Evolutionary conservation across 331 rosid genomes (phyloP).

Genomic region (Saraca asoca): DNA sequence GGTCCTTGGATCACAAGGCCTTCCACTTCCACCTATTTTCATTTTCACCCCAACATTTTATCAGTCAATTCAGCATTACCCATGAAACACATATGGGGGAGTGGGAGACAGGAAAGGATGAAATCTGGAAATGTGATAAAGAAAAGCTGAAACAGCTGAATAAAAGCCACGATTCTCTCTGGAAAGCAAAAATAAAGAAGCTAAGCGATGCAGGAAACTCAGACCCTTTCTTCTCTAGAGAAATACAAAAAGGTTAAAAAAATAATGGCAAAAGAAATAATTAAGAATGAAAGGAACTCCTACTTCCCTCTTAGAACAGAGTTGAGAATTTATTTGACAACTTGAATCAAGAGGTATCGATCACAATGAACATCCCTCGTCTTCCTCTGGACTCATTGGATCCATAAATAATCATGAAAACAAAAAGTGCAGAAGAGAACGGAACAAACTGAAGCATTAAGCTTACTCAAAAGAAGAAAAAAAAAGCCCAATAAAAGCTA

Average conservation of each 20-base stretch:
- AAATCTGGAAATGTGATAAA: constrained; percentile 14
- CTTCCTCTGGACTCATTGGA: background rate
- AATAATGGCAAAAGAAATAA: constrained; percentile 4
- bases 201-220: constrained; percentile 36
- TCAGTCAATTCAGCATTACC: background rate
- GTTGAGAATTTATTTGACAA: constrained; percentile 15
- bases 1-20: constrained; percentile 92
- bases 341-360: constrained; percentile 40
- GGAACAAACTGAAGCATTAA: background rate
- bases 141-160: constrained; percentile 31
- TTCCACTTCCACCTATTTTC: constrained; percentile 79
- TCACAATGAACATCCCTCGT: background rate
- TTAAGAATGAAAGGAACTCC: background rate
- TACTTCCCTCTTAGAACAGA: constrained; percentile 17
- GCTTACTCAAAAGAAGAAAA: background rate
- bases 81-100: no score
- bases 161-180: constrained; percentile 24
- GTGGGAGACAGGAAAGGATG: constrained; percentile 18
- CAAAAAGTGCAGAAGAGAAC: constrained; percentile 14
- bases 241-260: constrained; percentile 23
- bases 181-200: constrained; percentile 35
- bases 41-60: constrained; percentile 24
- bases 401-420: background rate
- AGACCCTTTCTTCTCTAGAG: constrained; percentile 41
- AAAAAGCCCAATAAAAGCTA: background rate